Base-by-base conservation (phyloP, 2,329 filamentous ascomycete genomes). In the Trichophyton schoenleinii region DNA sequence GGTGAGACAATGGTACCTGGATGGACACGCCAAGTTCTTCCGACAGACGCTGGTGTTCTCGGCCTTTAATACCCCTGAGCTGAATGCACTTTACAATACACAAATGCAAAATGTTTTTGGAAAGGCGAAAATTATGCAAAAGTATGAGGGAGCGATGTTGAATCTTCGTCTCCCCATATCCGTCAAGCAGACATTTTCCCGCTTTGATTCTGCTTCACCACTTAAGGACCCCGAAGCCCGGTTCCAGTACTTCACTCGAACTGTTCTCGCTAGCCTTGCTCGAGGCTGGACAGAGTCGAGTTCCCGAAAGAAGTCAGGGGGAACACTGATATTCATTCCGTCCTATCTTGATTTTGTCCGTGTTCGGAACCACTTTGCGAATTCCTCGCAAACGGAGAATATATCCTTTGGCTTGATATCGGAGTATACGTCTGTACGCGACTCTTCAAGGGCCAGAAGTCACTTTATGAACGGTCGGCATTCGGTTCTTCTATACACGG, bases 281-380 rank as follows among this genome's bases (percentile, higher is more conserved):
- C 67, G 66, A 1, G 67, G 68, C 36, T 69, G 71, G 38, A 34
- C 41, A 18, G 34, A 28, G 18, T 9, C 20, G 22, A 42, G 25
- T 20, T 78, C 81, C n/a, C 68, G 69, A 46, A 72, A 71, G 42
- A 73, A 72, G 49, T 84, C 83, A 63, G 76, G 79, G 1, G 91
- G 94, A 38, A 89, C 88, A 0, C 78, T 99, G 15, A 80, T 99
- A 69, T 96, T 95, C 76, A 85, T 97, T 58, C 91, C 94, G 0
- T 91, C 87, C 0, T 97, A 96, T 74, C 85, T 96, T 63, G 94
- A 99, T 76, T 97, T 97, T 72, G 87, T 96, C 49, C 87, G 91
- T 48, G 81, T 99, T 63, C 85, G 94, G 60, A 99, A 97, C 77
- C 89, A 91, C 75, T 91, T 99, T 69, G 85, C 91, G 59, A 91